Evolutionary conservation across 148 eudicot species (phyloP).

Genomic region (Mesembryanthemum crystallinum): DNA sequence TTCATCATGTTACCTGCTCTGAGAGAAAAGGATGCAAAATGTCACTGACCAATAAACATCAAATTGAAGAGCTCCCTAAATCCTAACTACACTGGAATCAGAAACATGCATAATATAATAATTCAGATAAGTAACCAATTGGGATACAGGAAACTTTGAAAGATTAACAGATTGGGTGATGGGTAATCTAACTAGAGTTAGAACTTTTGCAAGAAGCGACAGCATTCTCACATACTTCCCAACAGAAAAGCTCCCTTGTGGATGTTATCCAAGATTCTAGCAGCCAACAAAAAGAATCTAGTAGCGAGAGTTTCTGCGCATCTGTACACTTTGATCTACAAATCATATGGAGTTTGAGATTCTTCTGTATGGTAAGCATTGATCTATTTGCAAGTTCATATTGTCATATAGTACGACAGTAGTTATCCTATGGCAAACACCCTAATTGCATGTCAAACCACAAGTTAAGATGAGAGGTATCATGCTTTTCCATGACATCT

Average conservation of each 20-base stretch:
- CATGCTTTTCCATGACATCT: neutral
- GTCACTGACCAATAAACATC: slow-evolving; percentile 11
- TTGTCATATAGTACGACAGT: neutral
- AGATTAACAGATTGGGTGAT: neutral
- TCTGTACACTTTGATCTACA: neutral
- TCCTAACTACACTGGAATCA: neutral
- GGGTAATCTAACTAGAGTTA: neutral
- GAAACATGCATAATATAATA: neutral
- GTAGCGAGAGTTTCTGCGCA: neutral
- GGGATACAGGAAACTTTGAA: neutral
- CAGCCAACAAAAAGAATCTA: neutral
- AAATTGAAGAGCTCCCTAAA: neutral
- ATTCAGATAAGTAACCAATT: neutral
- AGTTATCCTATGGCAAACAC: neutral
- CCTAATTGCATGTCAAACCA: neutral
- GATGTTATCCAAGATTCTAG: neutral
- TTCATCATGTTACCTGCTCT: slow-evolving; percentile 43
- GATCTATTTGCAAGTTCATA: neutral
- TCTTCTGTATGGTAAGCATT: neutral
- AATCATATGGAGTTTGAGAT: neutral
- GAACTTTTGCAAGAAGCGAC: neutral
- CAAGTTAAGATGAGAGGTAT: slow-evolving; percentile 9
- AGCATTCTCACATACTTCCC: neutral
- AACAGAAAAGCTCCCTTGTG: neutral
- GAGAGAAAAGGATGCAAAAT: slow-evolving; percentile 21